phyloP scores from a whole-genome alignment of 768 basidiomycete species.

The Infundibulicybe gibba region DNA sequence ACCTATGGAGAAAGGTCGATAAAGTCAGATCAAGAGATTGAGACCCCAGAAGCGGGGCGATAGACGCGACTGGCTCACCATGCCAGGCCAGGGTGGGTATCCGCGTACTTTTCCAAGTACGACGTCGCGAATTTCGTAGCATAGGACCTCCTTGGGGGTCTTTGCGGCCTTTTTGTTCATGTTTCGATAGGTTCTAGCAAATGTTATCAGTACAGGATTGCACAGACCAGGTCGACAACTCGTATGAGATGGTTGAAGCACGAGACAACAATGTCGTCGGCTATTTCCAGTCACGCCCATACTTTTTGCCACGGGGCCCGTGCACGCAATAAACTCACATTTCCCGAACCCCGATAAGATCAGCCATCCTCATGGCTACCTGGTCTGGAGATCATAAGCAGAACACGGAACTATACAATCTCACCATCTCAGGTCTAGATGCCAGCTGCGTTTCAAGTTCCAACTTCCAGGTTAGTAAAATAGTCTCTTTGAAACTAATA shows the following conservation, averaged over 20 bases:
- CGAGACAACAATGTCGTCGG: not conserved
- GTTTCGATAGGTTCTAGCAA: not conserved
- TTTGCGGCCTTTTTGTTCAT: constrained; percentile 57
- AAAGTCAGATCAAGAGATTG: not conserved
- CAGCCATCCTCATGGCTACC: too few species aligned
- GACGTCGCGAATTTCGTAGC: constrained; percentile 74
- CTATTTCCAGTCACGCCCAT: not conserved
- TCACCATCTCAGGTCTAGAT: too few species aligned
- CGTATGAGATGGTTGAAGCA: not conserved
- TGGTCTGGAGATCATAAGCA: too few species aligned
- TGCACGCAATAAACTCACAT: too few species aligned
- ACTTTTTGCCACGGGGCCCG: not conserved
- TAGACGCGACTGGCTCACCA: constrained; percentile 53
- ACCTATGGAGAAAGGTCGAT: constrained; percentile 47
- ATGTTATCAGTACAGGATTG: too few species aligned
- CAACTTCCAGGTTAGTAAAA: too few species aligned
- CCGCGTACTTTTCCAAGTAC: constrained; percentile 94
- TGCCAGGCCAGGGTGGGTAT: constrained; percentile 92
- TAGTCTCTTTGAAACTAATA: too few species aligned
- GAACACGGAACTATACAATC: too few species aligned
- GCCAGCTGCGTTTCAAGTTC: too few species aligned
- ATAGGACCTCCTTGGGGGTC: constrained; percentile 34
- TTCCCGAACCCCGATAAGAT: too few species aligned
- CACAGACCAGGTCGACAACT: not conserved
- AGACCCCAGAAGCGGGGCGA: too few species aligned